Conservation (phyloP, 2,329 filamentous ascomycete genomes). For the Aspergillus awamori region DNA sequence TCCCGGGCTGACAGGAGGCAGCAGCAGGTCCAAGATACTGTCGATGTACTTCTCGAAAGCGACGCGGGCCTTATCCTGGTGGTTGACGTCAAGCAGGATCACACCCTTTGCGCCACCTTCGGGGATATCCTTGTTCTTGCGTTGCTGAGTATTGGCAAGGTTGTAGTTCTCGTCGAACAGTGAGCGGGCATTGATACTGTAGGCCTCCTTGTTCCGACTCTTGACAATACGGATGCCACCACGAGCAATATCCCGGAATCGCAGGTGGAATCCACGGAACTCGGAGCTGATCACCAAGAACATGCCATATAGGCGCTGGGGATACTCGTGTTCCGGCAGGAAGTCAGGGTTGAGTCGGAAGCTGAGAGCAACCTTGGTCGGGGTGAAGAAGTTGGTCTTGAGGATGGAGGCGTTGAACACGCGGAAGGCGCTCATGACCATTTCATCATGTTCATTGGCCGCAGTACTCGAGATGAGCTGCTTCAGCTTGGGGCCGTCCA, state of each 20-base stretch:
- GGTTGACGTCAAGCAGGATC: constrained; percentile 87
- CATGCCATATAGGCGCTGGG: constrained; percentile 93
- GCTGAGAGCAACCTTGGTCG: constrained; percentile 95
- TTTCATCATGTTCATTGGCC: constrained; percentile 90
- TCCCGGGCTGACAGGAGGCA: constrained; percentile 86
- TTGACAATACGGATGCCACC: constrained; percentile 99
- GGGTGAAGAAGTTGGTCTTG: constrained; percentile 98
- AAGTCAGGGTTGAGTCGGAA: constrained; percentile 84
- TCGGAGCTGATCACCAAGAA: constrained; percentile 97
- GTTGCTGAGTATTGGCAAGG: constrained; percentile 95
- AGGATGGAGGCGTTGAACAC: constrained; percentile 91
- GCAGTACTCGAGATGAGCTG: constrained; percentile 78
- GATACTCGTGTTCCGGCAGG: constrained; percentile 88
- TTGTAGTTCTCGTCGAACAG: constrained; percentile 99
- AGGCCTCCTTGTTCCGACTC: constrained; percentile 93
- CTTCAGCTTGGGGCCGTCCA: constrained; percentile 73
- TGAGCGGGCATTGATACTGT: constrained; percentile 92
- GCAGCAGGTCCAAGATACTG: constrained; percentile 90
- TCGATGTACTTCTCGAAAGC: constrained; percentile 99
- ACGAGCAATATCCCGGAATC: constrained; percentile 94
- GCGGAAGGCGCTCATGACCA: constrained; percentile 96
- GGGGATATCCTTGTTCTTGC: constrained; percentile 99
- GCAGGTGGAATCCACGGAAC: constrained; percentile 94
- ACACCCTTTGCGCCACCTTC: constrained; percentile 98
- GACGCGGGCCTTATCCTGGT: constrained; percentile 88